Evolutionary conservation across 2,329 filamentous ascomycete genomes (phyloP).

Genomic region (Penicillium griseofulvum): DNA sequence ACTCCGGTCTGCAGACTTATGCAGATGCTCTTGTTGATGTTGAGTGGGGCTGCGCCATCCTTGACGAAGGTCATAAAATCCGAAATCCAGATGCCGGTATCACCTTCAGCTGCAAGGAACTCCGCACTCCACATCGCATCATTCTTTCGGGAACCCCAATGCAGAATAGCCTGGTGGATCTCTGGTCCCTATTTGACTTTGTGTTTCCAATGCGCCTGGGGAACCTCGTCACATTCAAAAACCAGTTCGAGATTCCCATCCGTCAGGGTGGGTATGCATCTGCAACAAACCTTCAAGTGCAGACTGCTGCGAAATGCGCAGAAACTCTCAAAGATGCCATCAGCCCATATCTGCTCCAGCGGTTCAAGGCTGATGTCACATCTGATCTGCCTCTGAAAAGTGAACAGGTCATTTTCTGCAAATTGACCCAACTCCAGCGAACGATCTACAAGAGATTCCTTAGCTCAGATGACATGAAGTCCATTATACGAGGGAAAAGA

Average conservation of each 20-base stretch:
- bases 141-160: constrained; percentile 96
- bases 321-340: constrained; percentile 92
- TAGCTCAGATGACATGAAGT: constrained; percentile 77
- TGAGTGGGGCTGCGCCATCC: constrained; percentile 88
- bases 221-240: constrained; percentile 83
- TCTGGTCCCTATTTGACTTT: constrained; percentile 98
- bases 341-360: constrained; percentile 85
- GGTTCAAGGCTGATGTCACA: constrained; percentile 90
- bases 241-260: constrained; percentile 92
- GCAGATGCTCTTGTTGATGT: constrained; percentile 75
- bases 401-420: constrained; percentile 94
- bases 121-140: constrained; percentile 83
- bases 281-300: constrained; percentile 87
- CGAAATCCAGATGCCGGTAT: constrained; percentile 94
- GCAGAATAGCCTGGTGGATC: constrained; percentile 91
- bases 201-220: constrained; percentile 95
- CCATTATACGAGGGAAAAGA: constrained; percentile 70
- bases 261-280: constrained; percentile 91
- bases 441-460: constrained; percentile 79
- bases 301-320: constrained; percentile 91
- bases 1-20: constrained; percentile 92
- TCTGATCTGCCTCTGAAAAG: constrained; percentile 92
- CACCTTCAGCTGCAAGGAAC: constrained; percentile 90
- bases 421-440: constrained; percentile 75
- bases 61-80: constrained; percentile 98